Conservation (phyloP, 2,329 filamentous ascomycete species). For the Rutstroemia sydowiana region DNA sequence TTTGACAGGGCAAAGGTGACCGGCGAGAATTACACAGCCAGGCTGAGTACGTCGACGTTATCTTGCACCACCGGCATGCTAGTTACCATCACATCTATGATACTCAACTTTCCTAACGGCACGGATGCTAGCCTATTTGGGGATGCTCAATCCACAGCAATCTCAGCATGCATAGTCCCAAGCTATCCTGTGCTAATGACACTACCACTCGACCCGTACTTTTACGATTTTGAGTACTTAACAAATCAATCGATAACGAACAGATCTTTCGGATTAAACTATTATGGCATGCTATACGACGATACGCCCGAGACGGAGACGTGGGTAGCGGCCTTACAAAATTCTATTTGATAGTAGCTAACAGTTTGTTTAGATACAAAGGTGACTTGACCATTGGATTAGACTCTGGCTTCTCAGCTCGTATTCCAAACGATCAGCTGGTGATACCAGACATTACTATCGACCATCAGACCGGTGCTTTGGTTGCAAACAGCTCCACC, state of each 20-base stretch:
- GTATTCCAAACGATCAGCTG: slow-evolving; percentile 8
- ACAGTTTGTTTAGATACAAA: not conserved
- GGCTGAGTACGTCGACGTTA: not conserved
- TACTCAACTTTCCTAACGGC: slow-evolving; percentile 6
- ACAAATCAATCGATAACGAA: not conserved
- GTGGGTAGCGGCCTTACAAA: not conserved
- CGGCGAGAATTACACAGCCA: not conserved
- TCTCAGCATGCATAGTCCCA: slow-evolving; percentile 1
- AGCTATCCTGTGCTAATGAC: slow-evolving; percentile 1
- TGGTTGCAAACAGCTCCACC: not conserved
- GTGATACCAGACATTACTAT: not conserved
- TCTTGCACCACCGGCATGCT: slow-evolving; percentile 2
- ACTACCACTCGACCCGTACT: not conserved
- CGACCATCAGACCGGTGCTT: not conserved
- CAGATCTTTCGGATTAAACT: not conserved
- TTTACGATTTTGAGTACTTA: not conserved
- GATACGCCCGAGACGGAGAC: not conserved
- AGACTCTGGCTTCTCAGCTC: slow-evolving; percentile 5
- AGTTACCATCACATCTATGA: slow-evolving; percentile 3
- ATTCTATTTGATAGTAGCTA: too few relatives aligned
- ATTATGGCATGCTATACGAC: not conserved
- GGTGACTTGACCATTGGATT: slow-evolving; percentile 5
- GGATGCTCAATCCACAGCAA: not conserved
- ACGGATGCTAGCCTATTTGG: slow-evolving; percentile 1
- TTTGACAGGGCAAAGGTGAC: not conserved